These are phyloP conservation scores for Lentinula boryana DNA, from an alignment of 768 basidiomycete species.

Conservation along the genomic window DNA sequence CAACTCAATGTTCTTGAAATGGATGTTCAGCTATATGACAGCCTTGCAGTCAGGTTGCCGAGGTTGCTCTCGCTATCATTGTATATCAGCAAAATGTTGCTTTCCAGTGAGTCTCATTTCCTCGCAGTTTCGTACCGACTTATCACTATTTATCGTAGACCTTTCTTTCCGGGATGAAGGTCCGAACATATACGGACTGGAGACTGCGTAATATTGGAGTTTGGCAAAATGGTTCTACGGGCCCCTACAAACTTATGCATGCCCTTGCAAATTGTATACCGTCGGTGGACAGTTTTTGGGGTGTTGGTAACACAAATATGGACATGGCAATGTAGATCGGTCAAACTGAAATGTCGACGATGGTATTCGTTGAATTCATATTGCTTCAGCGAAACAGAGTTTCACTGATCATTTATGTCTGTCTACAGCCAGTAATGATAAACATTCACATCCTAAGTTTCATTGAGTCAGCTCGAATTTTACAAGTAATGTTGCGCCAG, in stretches of 20 bases:
- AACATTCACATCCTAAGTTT: not conserved
- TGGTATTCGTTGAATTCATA: not conserved
- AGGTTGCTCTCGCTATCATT: constrained; percentile 24
- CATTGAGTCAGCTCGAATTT: constrained; percentile 7
- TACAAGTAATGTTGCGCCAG: constrained; percentile 31
- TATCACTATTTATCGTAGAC: not conserved
- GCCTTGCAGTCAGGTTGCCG: constrained; percentile 24
- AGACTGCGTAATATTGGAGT: constrained; percentile 1
- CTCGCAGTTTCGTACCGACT: not conserved
- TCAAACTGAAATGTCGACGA: not conserved
- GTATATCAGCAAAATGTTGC: constrained; percentile 24
- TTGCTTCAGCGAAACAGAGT: too few relatives aligned
- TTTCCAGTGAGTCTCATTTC: not conserved
- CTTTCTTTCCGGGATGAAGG: not conserved
- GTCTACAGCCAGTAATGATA: too few relatives aligned
- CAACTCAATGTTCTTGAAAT: constrained; percentile 28
- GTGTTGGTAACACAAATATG: not conserved
- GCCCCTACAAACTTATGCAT: not conserved
- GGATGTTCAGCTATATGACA: constrained; percentile 26
- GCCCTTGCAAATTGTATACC: not conserved
- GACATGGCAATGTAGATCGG: not conserved
- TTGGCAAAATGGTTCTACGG: constrained; percentile 1
- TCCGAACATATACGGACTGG: not conserved
- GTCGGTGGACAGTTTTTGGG: not conserved
- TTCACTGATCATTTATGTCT: too few relatives aligned